Base-by-base conservation (phyloP, 2,329 filamentous ascomycete species). In the Diaporthe vexans region DNA sequence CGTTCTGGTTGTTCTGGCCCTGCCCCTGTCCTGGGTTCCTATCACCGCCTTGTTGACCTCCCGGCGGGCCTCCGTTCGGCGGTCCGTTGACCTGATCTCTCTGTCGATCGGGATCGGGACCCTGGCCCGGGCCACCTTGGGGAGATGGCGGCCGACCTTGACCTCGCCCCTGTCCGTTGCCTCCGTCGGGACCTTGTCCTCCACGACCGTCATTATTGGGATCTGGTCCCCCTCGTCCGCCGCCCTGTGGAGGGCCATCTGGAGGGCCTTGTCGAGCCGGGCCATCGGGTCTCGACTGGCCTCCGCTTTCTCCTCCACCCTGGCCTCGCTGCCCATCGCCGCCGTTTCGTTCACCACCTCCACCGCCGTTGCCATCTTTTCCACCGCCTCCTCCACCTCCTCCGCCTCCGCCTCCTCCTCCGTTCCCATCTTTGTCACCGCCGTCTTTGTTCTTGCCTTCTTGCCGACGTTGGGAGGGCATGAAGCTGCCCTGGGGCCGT, bases 401-500 rank as follows among this genome's bases (percentile, higher is more conserved):
- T 3, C 46, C 40, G 2, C 40, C 37, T 3, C 37, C 40, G 4
- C 40, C 59, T 0, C 19, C 21, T 1, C 17, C 26, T 0, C 43
- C 61, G 26, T 19, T 24, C 3, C 46, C 61, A 19, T 19, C 46
- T 6, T 6, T 15, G 1, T 7, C 46, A 11, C 21, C 46, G n/a
- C n/a, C 63, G 21, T n/a, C 63, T 19, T 52, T 52, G 29, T 11
- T 29, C 10, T 65, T 40, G 13, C 46, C 63, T 52, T 67, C 63
- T 52, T 67, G 46, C 17, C 63, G 63, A 2, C 63, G 63, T 67
- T 67, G 63, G 37, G 46, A 46, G 11, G 63, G 63, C 63, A 37
- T 35, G 46, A 37, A 35, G 19, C 21, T 67, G 63, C 63, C 63
- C 63, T 37, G 10, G 63, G 63, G 63, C 63, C 63, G 29, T 19